A percentile compares a stretch with the other conserved stretches of the same genome.
Evolutionary conservation across 257 asterid genomes (phyloP).

Genomic region (Cinchona pubescens): DNA sequence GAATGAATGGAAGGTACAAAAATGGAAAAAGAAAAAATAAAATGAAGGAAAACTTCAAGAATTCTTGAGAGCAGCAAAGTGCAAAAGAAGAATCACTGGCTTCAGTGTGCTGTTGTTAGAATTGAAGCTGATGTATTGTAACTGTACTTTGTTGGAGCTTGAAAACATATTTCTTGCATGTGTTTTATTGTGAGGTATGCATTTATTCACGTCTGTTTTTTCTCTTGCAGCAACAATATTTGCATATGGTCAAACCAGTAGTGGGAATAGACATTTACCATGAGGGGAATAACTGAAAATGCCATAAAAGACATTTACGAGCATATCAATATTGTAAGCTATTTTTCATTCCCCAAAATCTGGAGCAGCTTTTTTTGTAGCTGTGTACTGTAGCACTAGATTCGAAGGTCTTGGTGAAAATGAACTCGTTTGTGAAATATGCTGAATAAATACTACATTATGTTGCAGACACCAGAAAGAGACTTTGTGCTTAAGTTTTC

Average conservation of each 20-base stretch:
- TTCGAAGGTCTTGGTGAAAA: background rate
- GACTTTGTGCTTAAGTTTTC: conserved; percentile 79
- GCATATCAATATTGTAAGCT: conserved; percentile 60
- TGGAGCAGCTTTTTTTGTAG: background rate
- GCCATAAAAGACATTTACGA: conserved; percentile 77
- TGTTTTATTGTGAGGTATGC: background rate
- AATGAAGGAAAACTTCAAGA: background rate
- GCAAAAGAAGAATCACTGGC: background rate
- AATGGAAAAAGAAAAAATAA: background rate
- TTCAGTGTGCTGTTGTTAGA: background rate
- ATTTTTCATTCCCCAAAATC: conserved; percentile 6
- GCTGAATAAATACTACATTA: conserved; percentile 11
- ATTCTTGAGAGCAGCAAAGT: background rate
- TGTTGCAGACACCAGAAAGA: conserved; percentile 69
- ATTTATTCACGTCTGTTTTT: conserved; percentile 10
- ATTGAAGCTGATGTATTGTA: background rate
- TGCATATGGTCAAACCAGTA: conserved; percentile 95
- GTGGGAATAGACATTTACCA: conserved; percentile 96
- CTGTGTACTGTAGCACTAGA: background rate
- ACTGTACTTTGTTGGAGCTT: background rate
- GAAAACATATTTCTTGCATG: background rate
- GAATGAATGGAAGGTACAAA: background rate
- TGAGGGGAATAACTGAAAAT: conserved; percentile 89
- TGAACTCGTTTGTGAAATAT: conserved; percentile 10
- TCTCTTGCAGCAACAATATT: conserved; percentile 78